Evolutionary conservation across 176 grass and related monocot species (phyloP).

Genomic region (Ensete glaucum): DNA sequence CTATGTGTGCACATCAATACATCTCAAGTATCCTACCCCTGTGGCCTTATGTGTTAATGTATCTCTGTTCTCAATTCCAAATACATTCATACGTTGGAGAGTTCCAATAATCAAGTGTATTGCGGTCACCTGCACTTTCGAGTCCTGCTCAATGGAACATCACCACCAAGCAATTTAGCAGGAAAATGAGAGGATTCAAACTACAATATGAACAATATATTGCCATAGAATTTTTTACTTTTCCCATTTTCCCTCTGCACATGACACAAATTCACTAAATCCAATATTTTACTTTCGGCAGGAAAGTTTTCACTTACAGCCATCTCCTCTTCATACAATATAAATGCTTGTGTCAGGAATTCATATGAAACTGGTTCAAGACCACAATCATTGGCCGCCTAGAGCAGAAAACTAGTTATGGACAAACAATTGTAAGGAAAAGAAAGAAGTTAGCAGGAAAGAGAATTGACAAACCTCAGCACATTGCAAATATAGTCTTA

Average conservation of each 20-base stretch:
- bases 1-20: background rate
- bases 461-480: conserved; percentile 44
- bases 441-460: conserved; percentile 11
- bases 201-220: too few relatives aligned
- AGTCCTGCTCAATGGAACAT: conserved; percentile 49
- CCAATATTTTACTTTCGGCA: background rate
- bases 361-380: conserved; percentile 95
- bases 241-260: background rate
- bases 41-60: conserved; percentile 97
- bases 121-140: conserved; percentile 94
- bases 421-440: conserved; percentile 6
- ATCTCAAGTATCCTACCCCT: conserved; percentile 42
- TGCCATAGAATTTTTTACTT: too few relatives aligned
- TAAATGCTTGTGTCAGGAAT: conserved; percentile 97
- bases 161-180: background rate
- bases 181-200: background rate
- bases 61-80: conserved; percentile 95
- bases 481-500: conserved; percentile 69
- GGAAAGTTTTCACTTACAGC: conserved; percentile 33
- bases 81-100: conserved; percentile 85
- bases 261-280: background rate
- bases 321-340: conserved; percentile 96
- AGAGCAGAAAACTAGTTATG: conserved; percentile 19
- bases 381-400: conserved; percentile 96
- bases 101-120: conserved; percentile 97